Conservation (phyloP, 2,329 filamentous ascomycete species). For the Whalleya microplaca region DNA sequence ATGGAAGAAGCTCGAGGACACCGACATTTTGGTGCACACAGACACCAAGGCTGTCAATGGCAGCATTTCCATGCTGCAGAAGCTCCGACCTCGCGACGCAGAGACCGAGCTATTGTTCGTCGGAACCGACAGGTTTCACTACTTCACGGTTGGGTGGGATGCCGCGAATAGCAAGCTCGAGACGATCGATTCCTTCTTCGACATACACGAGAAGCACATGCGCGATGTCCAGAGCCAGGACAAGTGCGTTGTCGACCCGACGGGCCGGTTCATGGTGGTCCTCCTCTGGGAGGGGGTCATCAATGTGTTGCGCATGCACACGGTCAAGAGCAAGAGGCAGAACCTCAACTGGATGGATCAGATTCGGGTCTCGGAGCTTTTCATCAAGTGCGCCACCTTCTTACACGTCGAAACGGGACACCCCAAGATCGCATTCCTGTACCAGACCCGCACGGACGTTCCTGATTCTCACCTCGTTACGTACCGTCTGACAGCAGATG, state of each 20-base stretch:
- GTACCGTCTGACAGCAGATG: conserved; percentile 62
- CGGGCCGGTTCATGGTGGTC: conserved; percentile 62
- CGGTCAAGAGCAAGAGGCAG: conserved; percentile 48
- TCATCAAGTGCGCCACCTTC: conserved; percentile 61
- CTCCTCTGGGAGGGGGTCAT: conserved; percentile 65
- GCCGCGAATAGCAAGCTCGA: conserved; percentile 53
- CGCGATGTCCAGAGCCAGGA: conserved; percentile 83
- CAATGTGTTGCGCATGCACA: conserved; percentile 56
- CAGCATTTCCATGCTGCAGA: conserved; percentile 82
- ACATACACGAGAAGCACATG: conserved; percentile 62
- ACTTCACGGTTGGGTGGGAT: conserved; percentile 90
- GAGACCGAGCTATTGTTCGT: conserved; percentile 86
- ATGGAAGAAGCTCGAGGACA: conserved; percentile 72
- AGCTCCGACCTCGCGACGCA: conserved; percentile 74
- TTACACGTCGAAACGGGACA: conserved; percentile 62
- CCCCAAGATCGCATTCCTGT: conserved; percentile 61
- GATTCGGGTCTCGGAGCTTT: conserved; percentile 61
- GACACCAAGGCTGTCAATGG: conserved; percentile 77
- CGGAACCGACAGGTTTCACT: conserved; percentile 86
- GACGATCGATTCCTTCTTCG: conserved; percentile 55
- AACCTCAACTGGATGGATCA: conserved; percentile 56
- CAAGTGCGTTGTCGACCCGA: conserved; percentile 82
- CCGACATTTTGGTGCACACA: conserved; percentile 60
- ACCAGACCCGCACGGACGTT: conserved; percentile 56
- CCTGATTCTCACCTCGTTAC: conserved; percentile 60